A percentile compares a stretch with the other conserved stretches of the same genome.
Evolutionary conservation across 2,329 filamentous ascomycete genomes (phyloP).

Genomic region (Colletotrichum spinosum): DNA sequence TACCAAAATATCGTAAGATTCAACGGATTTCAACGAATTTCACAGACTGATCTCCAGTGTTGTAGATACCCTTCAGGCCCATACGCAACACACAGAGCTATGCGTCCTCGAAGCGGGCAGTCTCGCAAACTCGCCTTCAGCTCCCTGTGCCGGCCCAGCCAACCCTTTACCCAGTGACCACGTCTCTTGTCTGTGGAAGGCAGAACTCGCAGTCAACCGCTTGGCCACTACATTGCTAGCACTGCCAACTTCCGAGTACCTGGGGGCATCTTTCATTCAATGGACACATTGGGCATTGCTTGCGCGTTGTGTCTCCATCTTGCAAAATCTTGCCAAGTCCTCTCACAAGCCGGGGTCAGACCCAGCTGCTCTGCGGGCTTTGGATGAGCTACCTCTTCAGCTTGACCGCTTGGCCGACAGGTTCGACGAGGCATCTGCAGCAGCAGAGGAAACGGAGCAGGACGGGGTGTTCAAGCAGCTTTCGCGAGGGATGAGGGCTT

Average conservation of each 20-base stretch:
- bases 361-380: background rate
- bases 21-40: background rate
- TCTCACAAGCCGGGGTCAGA: fast-evolving
- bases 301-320: background rate
- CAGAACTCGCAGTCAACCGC: constrained; percentile 1
- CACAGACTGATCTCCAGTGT: background rate
- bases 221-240: background rate
- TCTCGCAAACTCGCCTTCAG: background rate
- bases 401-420: constrained; percentile 3
- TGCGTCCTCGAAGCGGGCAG: constrained; percentile 3
- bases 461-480: constrained; percentile 2
- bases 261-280: background rate
- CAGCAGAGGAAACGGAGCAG: background rate
- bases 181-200: constrained; percentile 7
- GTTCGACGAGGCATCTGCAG: background rate
- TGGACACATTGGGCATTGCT: constrained; percentile 1
- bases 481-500: background rate
- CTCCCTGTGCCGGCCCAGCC: background rate
- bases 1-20: background rate
- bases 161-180: background rate
- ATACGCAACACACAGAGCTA: background rate
- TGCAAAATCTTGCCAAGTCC: background rate
- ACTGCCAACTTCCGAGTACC: background rate
- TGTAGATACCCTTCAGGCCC: background rate
- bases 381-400: background rate